These are phyloP conservation scores for Coccomyxa sp. DNA, from an alignment of 139 green algal genomes.

Conservation along the genomic window DNA sequence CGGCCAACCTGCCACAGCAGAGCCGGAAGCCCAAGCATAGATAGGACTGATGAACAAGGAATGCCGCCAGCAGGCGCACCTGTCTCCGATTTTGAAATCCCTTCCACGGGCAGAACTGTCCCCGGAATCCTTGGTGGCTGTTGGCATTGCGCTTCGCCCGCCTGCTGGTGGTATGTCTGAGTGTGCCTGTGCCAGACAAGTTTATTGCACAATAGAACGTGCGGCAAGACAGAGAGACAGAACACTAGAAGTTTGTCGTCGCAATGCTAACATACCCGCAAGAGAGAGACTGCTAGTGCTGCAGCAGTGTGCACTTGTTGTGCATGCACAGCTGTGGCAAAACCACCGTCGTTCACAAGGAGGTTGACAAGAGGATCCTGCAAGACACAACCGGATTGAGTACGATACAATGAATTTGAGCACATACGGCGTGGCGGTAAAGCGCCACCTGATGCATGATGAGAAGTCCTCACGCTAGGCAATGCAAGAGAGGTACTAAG, in stretches of 20 bases:
- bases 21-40: too few species aligned
- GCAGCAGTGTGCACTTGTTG: slow-evolving; percentile 34
- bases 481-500: too few species aligned
- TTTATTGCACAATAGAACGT: background rate
- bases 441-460: too few species aligned
- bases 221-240: too few species aligned
- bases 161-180: background rate
- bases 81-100: slow-evolving; percentile 13
- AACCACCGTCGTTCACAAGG: slow-evolving; percentile 1
- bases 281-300: slow-evolving; percentile 27
- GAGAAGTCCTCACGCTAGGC: too few species aligned
- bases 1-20: too few species aligned
- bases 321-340: slow-evolving; percentile 29
- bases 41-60: too few species aligned
- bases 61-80: background rate
- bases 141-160: background rate
- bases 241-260: too few species aligned
- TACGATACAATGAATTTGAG: too few species aligned
- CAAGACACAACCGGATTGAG: too few species aligned
- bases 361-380: too few species aligned
- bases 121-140: background rate
- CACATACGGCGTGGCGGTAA: too few species aligned
- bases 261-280: slow-evolving; percentile 10
- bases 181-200: background rate
- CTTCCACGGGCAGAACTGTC: slow-evolving; percentile 1